A percentile compares a stretch with the other conserved stretches of the same genome.
phyloP scores from a whole-genome alignment of 2,329 filamentous ascomycete species.

The Exserohilum rostratum region DNA sequence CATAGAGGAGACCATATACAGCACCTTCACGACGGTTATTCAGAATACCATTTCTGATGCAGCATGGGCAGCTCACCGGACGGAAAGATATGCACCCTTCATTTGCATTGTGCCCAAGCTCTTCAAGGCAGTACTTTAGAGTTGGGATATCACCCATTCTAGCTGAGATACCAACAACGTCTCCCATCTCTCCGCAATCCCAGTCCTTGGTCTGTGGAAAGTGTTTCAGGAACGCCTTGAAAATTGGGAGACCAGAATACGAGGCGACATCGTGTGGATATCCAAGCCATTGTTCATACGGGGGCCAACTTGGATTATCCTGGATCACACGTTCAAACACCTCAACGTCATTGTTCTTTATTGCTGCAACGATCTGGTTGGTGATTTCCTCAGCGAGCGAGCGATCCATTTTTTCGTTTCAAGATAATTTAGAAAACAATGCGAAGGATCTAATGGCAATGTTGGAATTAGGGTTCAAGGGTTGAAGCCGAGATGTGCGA shows the following conservation, averaged over 20 bases:
- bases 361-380: background rate
- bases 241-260: background rate
- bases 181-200: background rate
- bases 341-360: background rate
- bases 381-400: background rate
- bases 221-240: background rate
- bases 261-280: background rate
- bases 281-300: background rate
- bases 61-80: background rate
- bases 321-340: background rate
- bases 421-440: background rate
- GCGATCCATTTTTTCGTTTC: background rate
- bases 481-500: background rate
- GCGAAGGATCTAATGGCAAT: background rate
- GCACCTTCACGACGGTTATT: background rate
- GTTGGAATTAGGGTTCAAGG: background rate
- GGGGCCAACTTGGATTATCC: background rate
- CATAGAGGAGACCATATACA: background rate
- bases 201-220: background rate
- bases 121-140: background rate
- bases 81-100: background rate
- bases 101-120: background rate
- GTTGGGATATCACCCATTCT: background rate
- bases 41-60: background rate
- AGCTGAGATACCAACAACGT: background rate